Conservation (phyloP, 192 early-diverging fungal genomes). For the Gamsiella multidivaricata region DNA sequence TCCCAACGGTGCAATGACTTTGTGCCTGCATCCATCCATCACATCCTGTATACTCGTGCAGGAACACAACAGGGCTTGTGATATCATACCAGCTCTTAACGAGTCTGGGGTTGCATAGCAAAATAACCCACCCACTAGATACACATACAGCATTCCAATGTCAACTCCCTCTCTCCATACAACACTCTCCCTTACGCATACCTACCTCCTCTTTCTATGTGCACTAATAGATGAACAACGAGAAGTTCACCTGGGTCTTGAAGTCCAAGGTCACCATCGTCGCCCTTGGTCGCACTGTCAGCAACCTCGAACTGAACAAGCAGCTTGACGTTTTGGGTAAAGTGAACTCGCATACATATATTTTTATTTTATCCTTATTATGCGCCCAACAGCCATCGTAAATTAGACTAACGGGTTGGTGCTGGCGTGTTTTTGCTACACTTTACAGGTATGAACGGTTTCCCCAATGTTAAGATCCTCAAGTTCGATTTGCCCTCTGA, state of each 20-base stretch:
- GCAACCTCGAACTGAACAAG: constrained; percentile 61
- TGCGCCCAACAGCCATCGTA: too few relatives aligned
- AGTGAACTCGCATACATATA: not conserved
- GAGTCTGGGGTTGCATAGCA: too few relatives aligned
- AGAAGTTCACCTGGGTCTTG: constrained; percentile 37
- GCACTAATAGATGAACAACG: constrained; percentile 31
- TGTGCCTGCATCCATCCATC: not conserved
- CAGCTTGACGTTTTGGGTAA: constrained; percentile 52
- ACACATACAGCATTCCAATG: not conserved
- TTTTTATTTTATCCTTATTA: too few relatives aligned
- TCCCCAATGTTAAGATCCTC: constrained; percentile 61
- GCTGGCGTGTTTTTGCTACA: too few relatives aligned
- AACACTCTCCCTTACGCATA: not conserved
- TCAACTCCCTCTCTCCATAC: not conserved
- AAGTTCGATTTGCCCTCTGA: constrained; percentile 65
- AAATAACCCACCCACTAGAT: too few relatives aligned
- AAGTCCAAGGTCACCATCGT: constrained; percentile 48
- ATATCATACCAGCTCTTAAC: constrained; percentile 15
- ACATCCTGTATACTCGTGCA: not conserved
- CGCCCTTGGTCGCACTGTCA: constrained; percentile 54
- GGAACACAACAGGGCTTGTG: constrained; percentile 20
- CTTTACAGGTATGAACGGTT: constrained; percentile 64
- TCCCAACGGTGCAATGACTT: not conserved
- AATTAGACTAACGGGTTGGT: too few relatives aligned
- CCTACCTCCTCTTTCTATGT: not conserved